phyloP scores from a whole-genome alignment of 2,329 filamentous ascomycete genomes.

The Claviceps sp. region DNA sequence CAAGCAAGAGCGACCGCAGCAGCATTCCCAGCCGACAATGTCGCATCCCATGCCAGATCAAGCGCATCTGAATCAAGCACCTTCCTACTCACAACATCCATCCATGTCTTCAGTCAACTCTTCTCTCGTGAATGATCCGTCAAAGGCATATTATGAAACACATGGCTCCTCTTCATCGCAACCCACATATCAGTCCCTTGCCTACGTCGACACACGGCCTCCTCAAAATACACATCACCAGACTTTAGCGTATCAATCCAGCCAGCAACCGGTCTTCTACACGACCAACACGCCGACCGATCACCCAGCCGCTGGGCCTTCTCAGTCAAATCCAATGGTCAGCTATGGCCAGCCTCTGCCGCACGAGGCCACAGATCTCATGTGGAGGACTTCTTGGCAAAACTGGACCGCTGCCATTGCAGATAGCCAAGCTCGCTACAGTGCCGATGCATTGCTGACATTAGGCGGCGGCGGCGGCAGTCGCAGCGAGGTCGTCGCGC shows the following conservation, averaged over 20 bases:
- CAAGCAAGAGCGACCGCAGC: conserved; percentile 26
- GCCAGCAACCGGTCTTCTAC: conserved; percentile 17
- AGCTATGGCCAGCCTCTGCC: conserved; percentile 27
- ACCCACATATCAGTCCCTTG: conserved; percentile 16
- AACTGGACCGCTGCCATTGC: conserved; percentile 41
- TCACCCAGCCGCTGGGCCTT: conserved; percentile 10
- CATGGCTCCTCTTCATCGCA: conserved; percentile 13
- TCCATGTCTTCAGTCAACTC: conserved; percentile 6
- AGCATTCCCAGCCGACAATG: conserved; percentile 7
- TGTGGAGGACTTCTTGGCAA: conserved; percentile 36
- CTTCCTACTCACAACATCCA: conserved; percentile 14
- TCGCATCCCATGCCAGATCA: conserved; percentile 21
- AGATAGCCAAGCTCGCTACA: conserved; percentile 35
- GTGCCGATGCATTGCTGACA: conserved; percentile 34
- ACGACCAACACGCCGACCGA: conserved; percentile 10
- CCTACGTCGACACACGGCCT: conserved; percentile 16
- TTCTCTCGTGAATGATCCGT: conserved; percentile 9
- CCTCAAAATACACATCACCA: neutral
- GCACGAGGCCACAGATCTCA: conserved; percentile 15
- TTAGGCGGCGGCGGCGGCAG: conserved; percentile 21
- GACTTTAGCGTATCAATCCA: conserved; percentile 12
- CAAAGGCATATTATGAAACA: conserved; percentile 19
- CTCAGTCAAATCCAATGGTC: conserved; percentile 24
- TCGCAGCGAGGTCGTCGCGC: neutral
- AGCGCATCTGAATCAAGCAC: conserved; percentile 15